These are phyloP conservation scores for Astragalus membranaceus DNA, from an alignment of 306 rosid genomes.

Conservation along the genomic window DNA sequence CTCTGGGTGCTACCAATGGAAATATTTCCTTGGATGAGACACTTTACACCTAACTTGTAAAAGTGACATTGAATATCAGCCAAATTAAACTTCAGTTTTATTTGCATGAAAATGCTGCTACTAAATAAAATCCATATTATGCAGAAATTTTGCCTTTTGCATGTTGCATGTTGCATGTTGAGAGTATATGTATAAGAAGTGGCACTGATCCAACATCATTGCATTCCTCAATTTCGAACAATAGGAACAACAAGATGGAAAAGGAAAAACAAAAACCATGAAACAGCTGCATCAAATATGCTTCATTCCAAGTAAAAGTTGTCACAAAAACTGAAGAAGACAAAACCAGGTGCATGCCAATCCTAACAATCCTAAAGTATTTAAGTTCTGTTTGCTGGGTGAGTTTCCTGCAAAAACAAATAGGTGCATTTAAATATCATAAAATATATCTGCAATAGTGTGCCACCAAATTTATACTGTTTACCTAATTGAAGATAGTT, in stretches of 20 bases:
- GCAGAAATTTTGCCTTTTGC: not conserved
- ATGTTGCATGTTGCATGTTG: slow-evolving; percentile 12
- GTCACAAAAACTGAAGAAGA: slow-evolving; percentile 36
- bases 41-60: slow-evolving; percentile 18
- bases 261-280: slow-evolving; percentile 6
- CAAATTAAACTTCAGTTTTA: not conserved
- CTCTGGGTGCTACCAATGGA: not conserved
- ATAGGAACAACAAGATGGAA: slow-evolving; percentile 13
- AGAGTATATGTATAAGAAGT: not conserved
- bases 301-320: not conserved
- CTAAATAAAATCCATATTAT: not conserved
- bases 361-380: slow-evolving; percentile 30
- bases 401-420: slow-evolving; percentile 49
- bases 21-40: not conserved
- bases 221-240: slow-evolving; percentile 25
- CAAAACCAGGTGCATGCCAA: slow-evolving; percentile 32
- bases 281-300: slow-evolving; percentile 24
- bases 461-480: not conserved
- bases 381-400: slow-evolving; percentile 22
- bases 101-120: not conserved
- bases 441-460: not conserved
- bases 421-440: not conserved
- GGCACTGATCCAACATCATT: not conserved
- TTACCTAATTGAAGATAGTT: slow-evolving; percentile 67
- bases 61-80: slow-evolving; percentile 15